Base-by-base conservation (phyloP, 306 rosid genomes). In the Hippophae gyantsensis region DNA sequence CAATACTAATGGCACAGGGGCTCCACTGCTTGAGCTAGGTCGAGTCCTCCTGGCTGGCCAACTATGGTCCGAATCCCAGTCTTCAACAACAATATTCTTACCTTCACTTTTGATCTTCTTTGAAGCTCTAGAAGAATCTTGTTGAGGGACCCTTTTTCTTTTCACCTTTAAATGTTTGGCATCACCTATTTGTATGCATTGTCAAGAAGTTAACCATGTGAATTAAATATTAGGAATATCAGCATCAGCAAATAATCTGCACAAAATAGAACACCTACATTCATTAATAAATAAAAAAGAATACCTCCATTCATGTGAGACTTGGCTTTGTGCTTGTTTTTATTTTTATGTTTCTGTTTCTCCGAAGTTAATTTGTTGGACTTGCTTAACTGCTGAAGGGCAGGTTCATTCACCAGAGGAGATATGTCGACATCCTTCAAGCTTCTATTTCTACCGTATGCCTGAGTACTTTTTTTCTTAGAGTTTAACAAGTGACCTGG, bases 341-440 rank as follows among this genome's bases (percentile, higher is more conserved):
- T 93, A 76, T 82, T 41, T 58, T 79, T 79, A 42, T 57, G 69
- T 55, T 59, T 71, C 46, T 59, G 75, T 69, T 84, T 82, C 66
- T 84, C 93, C 49, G 58, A 51, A 23, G 71, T 42, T 45, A 67
- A 32, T 60, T 75, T 32, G 63, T 75, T 65, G 27, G 76, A 69
- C 70, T 69, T 78, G 63, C 73, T 70, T 51, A 56, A 69, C 60
- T 60, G 74, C 65, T 64, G 75, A 77, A 84, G 68, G 75, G 84
- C 79, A 50, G 83, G 70, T 42, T 82, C 93, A 66, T 72, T 77
- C 49, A 69, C 68, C 10, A 60, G 70, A 58, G 96, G 93, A 69
- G 89, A 84, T 56, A 69, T 80, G 80, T 73, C 78, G 64, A 82
- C 87, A 74, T 93, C 99, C 66, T 86, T 86, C 72, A 88, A 79